A percentile compares a stretch with the other conserved stretches of the same genome.
Evolutionary conservation across 2,329 filamentous ascomycete species (phyloP).

Genomic region (Penicillium occitanis): DNA sequence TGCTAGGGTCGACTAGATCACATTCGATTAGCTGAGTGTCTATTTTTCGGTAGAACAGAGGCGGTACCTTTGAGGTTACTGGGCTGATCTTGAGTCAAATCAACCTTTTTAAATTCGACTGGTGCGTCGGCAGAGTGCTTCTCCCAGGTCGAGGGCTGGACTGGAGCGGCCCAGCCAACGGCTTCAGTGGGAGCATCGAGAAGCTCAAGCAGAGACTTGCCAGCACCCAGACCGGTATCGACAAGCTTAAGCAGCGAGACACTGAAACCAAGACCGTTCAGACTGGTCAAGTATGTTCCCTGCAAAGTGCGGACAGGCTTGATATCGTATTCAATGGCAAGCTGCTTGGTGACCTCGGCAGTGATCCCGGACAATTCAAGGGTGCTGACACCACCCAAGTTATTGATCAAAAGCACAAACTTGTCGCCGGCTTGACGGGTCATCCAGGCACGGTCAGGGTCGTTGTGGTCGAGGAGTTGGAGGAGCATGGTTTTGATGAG

Average conservation of each 20-base stretch:
- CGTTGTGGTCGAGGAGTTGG: slow-evolving; percentile 62
- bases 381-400: slow-evolving; percentile 66
- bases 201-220: slow-evolving; percentile 61
- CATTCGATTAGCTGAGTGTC: background rate
- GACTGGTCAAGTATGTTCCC: slow-evolving; percentile 69
- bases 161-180: slow-evolving; percentile 64
- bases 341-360: slow-evolving; percentile 63
- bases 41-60: background rate
- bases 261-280: slow-evolving; percentile 71
- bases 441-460: slow-evolving; percentile 64
- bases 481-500: slow-evolving; percentile 63
- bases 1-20: slow-evolving; percentile 46
- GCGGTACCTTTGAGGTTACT: slow-evolving; percentile 52
- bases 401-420: slow-evolving; percentile 66
- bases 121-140: slow-evolving; percentile 43
- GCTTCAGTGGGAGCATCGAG: slow-evolving; percentile 68
- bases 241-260: slow-evolving; percentile 64
- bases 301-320: slow-evolving; percentile 62
- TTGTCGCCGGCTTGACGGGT: slow-evolving; percentile 58
- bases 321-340: slow-evolving; percentile 59
- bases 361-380: slow-evolving; percentile 68
- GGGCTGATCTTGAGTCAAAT: slow-evolving; percentile 48
- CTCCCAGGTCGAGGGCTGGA: slow-evolving; percentile 60
- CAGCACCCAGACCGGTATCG: slow-evolving; percentile 57
- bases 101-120: slow-evolving; percentile 42